phyloP scores from a whole-genome alignment of 768 basidiomycete genomes.

The Pleurotus giganteus region DNA sequence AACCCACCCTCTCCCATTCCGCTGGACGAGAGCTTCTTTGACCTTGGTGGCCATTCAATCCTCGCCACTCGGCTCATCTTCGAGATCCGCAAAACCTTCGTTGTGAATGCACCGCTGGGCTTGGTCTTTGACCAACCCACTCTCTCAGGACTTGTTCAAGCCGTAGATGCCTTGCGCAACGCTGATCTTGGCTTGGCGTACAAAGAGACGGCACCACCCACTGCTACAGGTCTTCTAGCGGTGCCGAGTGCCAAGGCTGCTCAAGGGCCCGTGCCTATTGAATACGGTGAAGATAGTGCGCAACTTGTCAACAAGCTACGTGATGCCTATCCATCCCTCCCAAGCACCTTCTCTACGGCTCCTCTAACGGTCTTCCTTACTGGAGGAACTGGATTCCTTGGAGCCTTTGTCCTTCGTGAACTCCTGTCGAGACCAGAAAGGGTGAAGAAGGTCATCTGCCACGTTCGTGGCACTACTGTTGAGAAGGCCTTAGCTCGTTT shows the following conservation, averaged over 20 bases:
- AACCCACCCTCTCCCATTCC: slow-evolving; percentile 76
- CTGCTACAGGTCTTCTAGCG: slow-evolving; percentile 16
- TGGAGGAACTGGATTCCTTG: slow-evolving; percentile 95
- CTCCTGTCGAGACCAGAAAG: slow-evolving; percentile 59
- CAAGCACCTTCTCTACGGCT: slow-evolving; percentile 50
- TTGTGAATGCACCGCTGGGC: slow-evolving; percentile 87
- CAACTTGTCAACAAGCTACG: slow-evolving; percentile 56
- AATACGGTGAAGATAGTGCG: slow-evolving; percentile 81
- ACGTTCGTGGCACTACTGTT: slow-evolving; percentile 72
- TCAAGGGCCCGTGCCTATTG: slow-evolving; percentile 33
- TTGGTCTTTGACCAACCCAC: slow-evolving; percentile 92
- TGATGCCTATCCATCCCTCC: slow-evolving; percentile 57
- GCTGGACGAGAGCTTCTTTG: slow-evolving; percentile 94
- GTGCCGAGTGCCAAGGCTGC: slow-evolving; percentile 2
- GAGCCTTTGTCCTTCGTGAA: slow-evolving; percentile 86
- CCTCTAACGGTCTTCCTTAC: slow-evolving; percentile 87
- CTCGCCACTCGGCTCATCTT: slow-evolving; percentile 96
- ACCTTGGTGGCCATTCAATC: slow-evolving; percentile 97
- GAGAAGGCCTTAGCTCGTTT: slow-evolving; percentile 69
- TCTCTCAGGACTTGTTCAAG: slow-evolving; percentile 68
- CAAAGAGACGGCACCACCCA: slow-evolving; percentile 22
- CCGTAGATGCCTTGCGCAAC: slow-evolving; percentile 72
- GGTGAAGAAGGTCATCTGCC: slow-evolving; percentile 86
- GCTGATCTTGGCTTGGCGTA: slow-evolving; percentile 75
- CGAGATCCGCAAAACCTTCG: slow-evolving; percentile 90